phyloP scores from a whole-genome alignment of 2,329 filamentous ascomycete genomes.

The Apiospora saccharicola region DNA sequence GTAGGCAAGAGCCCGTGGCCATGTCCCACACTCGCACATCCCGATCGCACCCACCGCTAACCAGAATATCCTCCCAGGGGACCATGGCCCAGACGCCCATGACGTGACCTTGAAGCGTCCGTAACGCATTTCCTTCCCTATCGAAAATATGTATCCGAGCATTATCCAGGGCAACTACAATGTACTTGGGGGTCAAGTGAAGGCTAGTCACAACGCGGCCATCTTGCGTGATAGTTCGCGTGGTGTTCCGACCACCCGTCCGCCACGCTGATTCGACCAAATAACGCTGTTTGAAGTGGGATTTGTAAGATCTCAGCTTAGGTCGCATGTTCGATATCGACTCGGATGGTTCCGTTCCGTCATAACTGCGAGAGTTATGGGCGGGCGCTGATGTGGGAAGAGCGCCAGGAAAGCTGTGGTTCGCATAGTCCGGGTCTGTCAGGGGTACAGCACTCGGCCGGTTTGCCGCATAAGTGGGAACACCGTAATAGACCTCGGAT shows the following conservation, averaged over 20 bases:
- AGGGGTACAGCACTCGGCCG: conserved; percentile 43
- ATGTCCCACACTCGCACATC: conserved; percentile 98
- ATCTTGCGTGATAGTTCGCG: conserved; percentile 91
- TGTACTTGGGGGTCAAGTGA: conserved; percentile 93
- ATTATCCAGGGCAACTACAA: conserved; percentile 96
- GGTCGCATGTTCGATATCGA: conserved; percentile 49
- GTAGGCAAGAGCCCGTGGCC: conserved; percentile 79
- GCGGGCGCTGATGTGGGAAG: conserved; percentile 40
- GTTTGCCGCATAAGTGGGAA: conserved; percentile 42
- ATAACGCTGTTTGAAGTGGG: conserved; percentile 97
- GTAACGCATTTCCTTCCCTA: conserved; percentile 85
- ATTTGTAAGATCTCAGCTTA: conserved; percentile 86
- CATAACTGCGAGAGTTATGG: conserved; percentile 25
- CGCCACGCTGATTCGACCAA: conserved; percentile 97
- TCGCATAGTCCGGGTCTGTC: conserved; percentile 42
- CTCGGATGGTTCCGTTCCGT: background rate
- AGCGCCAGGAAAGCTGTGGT: conserved; percentile 55
- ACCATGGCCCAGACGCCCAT: conserved; percentile 99
- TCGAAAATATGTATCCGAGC: conserved; percentile 99
- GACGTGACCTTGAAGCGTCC: conserved; percentile 91
- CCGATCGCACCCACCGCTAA: conserved; percentile 94
- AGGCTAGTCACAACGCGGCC: conserved; percentile 96
- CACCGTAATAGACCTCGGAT: conserved; percentile 56
- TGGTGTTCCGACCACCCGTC: conserved; percentile 83
- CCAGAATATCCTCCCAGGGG: conserved; percentile 92